Conservation (phyloP, 331 rosid genomes). For the Quercus phellos region DNA sequence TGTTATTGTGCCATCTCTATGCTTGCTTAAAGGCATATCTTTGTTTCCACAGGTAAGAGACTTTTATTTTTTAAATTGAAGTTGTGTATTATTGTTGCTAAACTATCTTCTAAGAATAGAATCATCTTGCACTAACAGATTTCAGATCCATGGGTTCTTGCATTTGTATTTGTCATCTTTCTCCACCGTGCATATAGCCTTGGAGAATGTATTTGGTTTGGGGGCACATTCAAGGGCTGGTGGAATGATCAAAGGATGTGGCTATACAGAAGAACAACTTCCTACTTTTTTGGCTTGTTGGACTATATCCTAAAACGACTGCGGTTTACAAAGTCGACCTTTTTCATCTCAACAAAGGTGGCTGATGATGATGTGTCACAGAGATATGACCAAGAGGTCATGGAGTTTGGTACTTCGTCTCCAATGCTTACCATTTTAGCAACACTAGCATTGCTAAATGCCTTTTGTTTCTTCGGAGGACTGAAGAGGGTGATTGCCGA, state of each 20-base stretch:
- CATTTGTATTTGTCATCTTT: slow-evolving; percentile 50
- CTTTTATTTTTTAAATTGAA: slow-evolving; percentile 5
- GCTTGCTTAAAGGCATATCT: slow-evolving; percentile 54
- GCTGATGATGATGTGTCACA: background rate
- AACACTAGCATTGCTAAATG: slow-evolving; percentile 4
- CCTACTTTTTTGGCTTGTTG: slow-evolving; percentile 18
- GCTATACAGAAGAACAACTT: slow-evolving; percentile 17
- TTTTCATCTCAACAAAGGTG: background rate
- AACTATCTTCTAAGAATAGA: slow-evolving; percentile 20
- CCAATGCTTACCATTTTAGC: slow-evolving; percentile 43
- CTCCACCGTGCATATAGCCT: slow-evolving; percentile 27
- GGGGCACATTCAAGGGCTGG: slow-evolving; percentile 63
- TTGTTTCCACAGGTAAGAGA: slow-evolving; percentile 59
- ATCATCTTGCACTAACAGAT: slow-evolving; percentile 33
- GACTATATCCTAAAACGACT: slow-evolving; percentile 7
- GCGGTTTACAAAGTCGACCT: background rate
- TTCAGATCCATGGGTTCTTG: slow-evolving; percentile 61
- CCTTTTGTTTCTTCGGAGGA: background rate
- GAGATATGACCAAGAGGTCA: slow-evolving; percentile 45
- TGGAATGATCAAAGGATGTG: slow-evolving; percentile 55
- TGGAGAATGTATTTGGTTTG: slow-evolving; percentile 45
- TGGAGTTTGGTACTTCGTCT: slow-evolving; percentile 66
- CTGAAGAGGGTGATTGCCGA: background rate
- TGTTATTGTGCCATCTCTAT: slow-evolving; percentile 51
- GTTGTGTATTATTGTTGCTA: slow-evolving; percentile 4